Evolutionary conservation across 1,139 yeast genomes (phyloP).

Genomic region (Nadsonia starkeyi-henricii): DNA sequence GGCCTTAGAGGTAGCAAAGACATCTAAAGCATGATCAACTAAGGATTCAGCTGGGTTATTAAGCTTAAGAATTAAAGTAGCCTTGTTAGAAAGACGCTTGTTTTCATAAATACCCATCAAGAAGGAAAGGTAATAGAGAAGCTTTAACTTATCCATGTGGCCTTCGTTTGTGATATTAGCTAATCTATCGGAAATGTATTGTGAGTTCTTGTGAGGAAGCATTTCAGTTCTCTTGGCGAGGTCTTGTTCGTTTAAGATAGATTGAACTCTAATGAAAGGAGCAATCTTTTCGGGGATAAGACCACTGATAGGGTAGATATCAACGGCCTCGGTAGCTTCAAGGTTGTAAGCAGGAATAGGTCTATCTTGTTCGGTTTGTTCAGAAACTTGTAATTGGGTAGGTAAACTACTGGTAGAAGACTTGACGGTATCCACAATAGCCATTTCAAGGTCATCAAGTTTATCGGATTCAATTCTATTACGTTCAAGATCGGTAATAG

Average conservation of each 20-base stretch:
- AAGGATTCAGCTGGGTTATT: constrained; percentile 58
- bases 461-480: constrained; percentile 78
- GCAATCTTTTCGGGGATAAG: constrained; percentile 61
- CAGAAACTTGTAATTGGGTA: constrained; percentile 42
- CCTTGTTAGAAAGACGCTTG: constrained; percentile 51
- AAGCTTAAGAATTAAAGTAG: constrained; percentile 44
- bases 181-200: constrained; percentile 39
- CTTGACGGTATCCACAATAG: constrained; percentile 70
- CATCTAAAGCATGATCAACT: constrained; percentile 56
- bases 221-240: constrained; percentile 36
- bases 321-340: constrained; percentile 69
- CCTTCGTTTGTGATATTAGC: constrained; percentile 23
- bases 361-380: constrained; percentile 46
- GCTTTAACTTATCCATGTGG: constrained; percentile 45
- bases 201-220: constrained; percentile 49
- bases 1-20: constrained; percentile 54
- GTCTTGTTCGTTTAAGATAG: constrained; percentile 38
- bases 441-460: constrained; percentile 59
- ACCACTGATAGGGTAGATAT: constrained; percentile 58
- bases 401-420: constrained; percentile 62
- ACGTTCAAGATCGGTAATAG: constrained; percentile 65
- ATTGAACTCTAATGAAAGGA: constrained; percentile 45
- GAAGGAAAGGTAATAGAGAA: constrained; percentile 65
- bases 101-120: constrained; percentile 67
- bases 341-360: constrained; percentile 72